A percentile compares a stretch with the other conserved stretches of the same genome.
phyloP scores from a whole-genome alignment of 495 filamentous ascomycete species.

The Neurospora terricola region DNA sequence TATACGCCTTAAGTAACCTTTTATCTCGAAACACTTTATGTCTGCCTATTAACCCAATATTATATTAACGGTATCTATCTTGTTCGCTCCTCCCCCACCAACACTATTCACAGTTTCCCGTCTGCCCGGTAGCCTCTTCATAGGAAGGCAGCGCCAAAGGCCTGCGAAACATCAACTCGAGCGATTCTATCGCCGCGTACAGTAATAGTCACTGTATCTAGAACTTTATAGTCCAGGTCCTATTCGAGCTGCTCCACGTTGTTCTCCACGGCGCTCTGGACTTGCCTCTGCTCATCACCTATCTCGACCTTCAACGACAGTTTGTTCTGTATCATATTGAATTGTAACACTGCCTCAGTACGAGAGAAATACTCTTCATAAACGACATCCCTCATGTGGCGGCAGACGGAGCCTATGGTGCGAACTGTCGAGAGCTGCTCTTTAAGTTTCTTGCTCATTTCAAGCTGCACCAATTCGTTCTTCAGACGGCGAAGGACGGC shows the following conservation, averaged over 20 bases:
- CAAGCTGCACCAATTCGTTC: neutral
- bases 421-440: neutral
- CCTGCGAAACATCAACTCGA: neutral
- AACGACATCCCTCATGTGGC: neutral
- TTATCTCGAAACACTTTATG: neutral
- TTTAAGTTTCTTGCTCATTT: neutral
- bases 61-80: neutral
- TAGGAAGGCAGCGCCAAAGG: neutral
- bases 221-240: neutral
- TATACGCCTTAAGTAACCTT: neutral
- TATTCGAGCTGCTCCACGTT: neutral
- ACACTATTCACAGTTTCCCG: neutral
- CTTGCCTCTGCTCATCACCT: neutral
- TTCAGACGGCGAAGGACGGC: neutral
- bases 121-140: neutral
- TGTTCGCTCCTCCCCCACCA: neutral
- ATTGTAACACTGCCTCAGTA: neutral
- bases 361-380: neutral
- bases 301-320: neutral
- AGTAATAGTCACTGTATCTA: neutral
- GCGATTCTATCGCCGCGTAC: neutral
- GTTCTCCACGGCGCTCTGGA: neutral
- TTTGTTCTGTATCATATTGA: neutral
- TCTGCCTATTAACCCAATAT: neutral
- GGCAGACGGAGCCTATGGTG: neutral